These are phyloP conservation scores for Arthrobotrys entomopaga DNA, from an alignment of 2,329 filamentous ascomycete genomes.

Conservation along the genomic window DNA sequence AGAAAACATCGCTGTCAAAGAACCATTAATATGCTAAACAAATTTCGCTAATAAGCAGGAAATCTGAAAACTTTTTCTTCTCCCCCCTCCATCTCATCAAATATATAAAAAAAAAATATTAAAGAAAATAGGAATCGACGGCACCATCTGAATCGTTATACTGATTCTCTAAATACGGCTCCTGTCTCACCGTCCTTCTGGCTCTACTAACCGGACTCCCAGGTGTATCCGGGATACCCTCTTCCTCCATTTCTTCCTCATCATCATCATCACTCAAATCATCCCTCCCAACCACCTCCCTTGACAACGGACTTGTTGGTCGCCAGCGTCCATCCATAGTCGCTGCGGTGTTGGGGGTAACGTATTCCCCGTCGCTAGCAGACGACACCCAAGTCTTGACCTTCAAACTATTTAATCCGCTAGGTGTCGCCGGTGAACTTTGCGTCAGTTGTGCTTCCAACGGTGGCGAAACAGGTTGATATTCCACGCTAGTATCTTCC, in stretches of 20 bases:
- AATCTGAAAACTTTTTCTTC: constrained; percentile 5
- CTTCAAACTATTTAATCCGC: constrained; percentile 36
- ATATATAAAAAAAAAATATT: constrained; percentile 19
- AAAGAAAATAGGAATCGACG: constrained; percentile 40
- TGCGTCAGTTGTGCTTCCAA: constrained; percentile 40
- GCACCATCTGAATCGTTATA: constrained; percentile 35
- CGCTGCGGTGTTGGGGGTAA: constrained; percentile 46
- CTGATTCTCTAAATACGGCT: constrained; percentile 3
- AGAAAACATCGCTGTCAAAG: constrained; percentile 29
- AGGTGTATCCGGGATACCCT: constrained; percentile 29
- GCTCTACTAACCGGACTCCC: constrained; percentile 13
- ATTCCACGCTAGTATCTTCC: constrained; percentile 21
- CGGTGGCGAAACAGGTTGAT: constrained; percentile 19
- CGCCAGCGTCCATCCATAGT: constrained; percentile 43
- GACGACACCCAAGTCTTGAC: constrained; percentile 50
- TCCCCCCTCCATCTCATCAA: constrained; percentile 8
- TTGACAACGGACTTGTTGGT: constrained; percentile 39
- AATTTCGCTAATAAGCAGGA: constrained; percentile 47
- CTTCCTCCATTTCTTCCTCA: constrained; percentile 38
- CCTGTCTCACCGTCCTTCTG: neutral
- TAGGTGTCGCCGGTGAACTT: constrained; percentile 57
- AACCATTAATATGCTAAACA: constrained; percentile 23
- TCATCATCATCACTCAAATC: constrained; percentile 35
- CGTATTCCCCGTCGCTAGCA: constrained; percentile 49
- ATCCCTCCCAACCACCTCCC: constrained; percentile 29